Base-by-base conservation (phyloP, 2,329 filamentous ascomycete genomes). In the Myrmaecium sp. region DNA sequence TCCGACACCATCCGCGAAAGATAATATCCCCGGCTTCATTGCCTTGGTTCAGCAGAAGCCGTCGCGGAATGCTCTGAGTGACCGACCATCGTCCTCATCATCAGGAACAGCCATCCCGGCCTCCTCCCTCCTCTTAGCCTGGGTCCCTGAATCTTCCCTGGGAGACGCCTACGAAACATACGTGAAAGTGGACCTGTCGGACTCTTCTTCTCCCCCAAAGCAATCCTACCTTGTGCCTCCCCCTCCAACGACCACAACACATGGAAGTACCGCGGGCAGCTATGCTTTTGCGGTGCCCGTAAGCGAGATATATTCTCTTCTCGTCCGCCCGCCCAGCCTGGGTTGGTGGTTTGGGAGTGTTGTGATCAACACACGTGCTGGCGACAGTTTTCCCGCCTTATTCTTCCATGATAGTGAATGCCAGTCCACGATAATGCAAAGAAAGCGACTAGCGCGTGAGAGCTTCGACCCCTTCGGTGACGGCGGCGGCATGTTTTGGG, bases 391-490 rank as follows among this genome's bases (percentile, higher is more conserved):
- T 39, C 89, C 89, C 0, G 83, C 89, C 0, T 59, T 98, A 2
- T 98, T 98, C 57, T 98, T 98, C 55, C 89, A 98, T 49, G 89
- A 98, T 44, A 83, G 74, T 35, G 89, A 98, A 57, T 98, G 89
- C 44, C 79, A 93, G 53, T 91, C 79, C 28, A 98, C 89, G 0
- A 92, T 95, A 13, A 55, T 91, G 30, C 86, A 95, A 52, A 82
- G 91, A 57, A 92, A 89, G 63, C 81, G 75, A 54, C 61, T 80
- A 28, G 71, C 82, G 1, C 69, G 67, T 34, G 82, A 94, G 40
- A 80, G 62, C 22, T 95, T 98, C 42, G 83, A 94, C 41, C 84
- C 84, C 0, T 94, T 94, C 49, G 74, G 76, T 10, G 79, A 82
- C 34, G 66, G 66, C 35, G 86, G 86, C 0, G 70, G 79, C 47